Conservation (phyloP, 768 basidiomycete genomes). For the Dendrothele bispora region DNA sequence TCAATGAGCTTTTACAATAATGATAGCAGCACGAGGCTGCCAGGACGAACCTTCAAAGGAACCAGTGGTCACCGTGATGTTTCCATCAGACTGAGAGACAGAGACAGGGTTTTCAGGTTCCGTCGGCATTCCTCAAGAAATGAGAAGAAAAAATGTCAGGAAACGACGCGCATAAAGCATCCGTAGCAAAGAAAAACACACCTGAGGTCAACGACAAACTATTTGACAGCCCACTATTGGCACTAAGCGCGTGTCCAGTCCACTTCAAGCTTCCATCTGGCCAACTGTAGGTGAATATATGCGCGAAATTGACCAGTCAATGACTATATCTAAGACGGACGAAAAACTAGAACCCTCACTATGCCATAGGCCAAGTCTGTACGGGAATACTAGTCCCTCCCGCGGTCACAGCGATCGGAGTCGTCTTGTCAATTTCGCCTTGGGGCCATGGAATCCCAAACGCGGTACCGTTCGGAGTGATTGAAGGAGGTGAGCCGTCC, state of each 20-base stretch:
- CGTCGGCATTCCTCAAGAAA: too few species aligned
- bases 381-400: conserved; percentile 23
- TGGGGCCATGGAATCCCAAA: conserved; percentile 38
- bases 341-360: conserved; percentile 25
- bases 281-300: conserved; percentile 24
- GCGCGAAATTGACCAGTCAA: background rate
- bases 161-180: too few species aligned
- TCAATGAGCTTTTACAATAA: too few species aligned
- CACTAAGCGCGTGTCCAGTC: conserved; percentile 36
- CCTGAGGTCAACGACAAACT: conserved; percentile 26
- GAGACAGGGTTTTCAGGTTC: conserved; percentile 32
- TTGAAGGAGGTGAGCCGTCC: conserved; percentile 26
- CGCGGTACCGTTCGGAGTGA: conserved; percentile 31
- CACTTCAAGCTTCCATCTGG: conserved; percentile 39
- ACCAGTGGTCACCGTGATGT: conserved; percentile 32
- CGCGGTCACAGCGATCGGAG: conserved; percentile 21
- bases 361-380: conserved; percentile 38
- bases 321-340: too few species aligned
- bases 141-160: too few species aligned
- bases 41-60: conserved; percentile 30
- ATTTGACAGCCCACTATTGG: conserved; percentile 22
- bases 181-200: too few species aligned
- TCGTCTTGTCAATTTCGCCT: conserved; percentile 37
- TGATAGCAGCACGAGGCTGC: too few species aligned
- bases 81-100: conserved; percentile 21